These are phyloP conservation scores for Schoenoplectus triqueter DNA, from an alignment of 202 grass and related monocot species.

Conservation along the genomic window DNA sequence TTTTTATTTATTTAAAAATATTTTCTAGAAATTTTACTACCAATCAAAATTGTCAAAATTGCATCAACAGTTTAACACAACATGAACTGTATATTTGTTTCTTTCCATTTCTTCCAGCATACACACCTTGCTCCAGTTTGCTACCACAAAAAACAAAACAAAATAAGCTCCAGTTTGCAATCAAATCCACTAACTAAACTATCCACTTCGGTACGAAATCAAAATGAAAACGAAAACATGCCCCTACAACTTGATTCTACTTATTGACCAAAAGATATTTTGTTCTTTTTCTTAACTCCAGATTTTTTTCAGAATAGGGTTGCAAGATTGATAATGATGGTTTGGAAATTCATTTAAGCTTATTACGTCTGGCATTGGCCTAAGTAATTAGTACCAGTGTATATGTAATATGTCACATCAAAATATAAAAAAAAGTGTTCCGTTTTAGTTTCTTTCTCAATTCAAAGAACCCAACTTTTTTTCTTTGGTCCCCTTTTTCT, in stretches of 20 bases:
- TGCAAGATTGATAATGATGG: constrained; percentile 13
- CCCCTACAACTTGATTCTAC: constrained; percentile 28
- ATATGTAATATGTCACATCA: constrained; percentile 24
- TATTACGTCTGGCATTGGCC: not conserved
- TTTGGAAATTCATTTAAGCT: not conserved
- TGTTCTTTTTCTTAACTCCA: not conserved
- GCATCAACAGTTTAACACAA: no score
- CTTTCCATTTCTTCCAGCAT: not conserved
- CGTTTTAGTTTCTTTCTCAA: constrained; percentile 18
- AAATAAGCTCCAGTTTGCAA: no score
- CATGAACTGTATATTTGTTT: not conserved
- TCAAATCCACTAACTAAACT: not conserved
- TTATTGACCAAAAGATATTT: not conserved
- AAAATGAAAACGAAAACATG: constrained; percentile 6
- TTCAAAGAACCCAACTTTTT: constrained; percentile 22
- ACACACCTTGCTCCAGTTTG: not conserved
- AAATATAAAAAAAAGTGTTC: not conserved
- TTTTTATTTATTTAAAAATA: no score
- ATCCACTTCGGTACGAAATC: constrained; percentile 17
- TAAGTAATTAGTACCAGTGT: not conserved
- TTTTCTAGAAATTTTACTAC: not conserved
- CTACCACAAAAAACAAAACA: no score
- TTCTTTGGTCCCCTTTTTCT: not conserved
- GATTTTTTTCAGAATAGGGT: not conserved
- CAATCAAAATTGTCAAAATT: not conserved